Evolutionary conservation across 2,329 filamentous ascomycete species (phyloP), one percentile per base, ranked within the genome.

Genomic region (Fusarium tuaranense): DNA sequence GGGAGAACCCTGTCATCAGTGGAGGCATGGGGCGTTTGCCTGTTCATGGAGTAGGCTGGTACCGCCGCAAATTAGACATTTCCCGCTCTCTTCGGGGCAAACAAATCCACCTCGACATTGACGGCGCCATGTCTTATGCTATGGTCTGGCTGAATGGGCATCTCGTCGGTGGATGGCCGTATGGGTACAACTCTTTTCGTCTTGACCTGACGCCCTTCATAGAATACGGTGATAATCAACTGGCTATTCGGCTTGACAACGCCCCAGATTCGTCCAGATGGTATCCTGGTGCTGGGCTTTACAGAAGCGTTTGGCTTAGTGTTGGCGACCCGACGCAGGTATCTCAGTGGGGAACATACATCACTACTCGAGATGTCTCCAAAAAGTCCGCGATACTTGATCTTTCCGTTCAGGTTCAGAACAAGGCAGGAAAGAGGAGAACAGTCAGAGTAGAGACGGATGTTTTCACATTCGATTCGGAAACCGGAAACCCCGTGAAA

Each of bases 281-380:
- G 87, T 90, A 89, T 69, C 87, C 88, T 5, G 88, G 88, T 16
- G 88, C 81, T 14, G 88, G 88, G 1, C 80, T 90, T 16, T 89
- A 89, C 74, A 84, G 87, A 1, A 88, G 88, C 67, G 82, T 89
- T 5, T 90, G 87, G 88, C 82, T 90, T 18, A 84, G 85, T 39
- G 88, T 86, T 67, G 84, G 85, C 13, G 79, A 85, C 39, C 77
- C 83, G 1, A 80, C 83, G 0, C 88, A 89, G 68, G 84, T 90
- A 4, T 84, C 79, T 10, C 86, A 89, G 53, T 87, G 81, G 57
- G 88, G 88, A 5, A 89, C 87, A 0, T 86, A 82, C 58, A 81
- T 89, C 65, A 87, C 84, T 1, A 85, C 87, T 8, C 83, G 80
- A 14, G 74, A 80, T 5, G 84, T 90, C 0, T 87, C 88, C 4